phyloP scores from a whole-genome alignment of 768 basidiomycete species.

The Russula dissimulans region DNA sequence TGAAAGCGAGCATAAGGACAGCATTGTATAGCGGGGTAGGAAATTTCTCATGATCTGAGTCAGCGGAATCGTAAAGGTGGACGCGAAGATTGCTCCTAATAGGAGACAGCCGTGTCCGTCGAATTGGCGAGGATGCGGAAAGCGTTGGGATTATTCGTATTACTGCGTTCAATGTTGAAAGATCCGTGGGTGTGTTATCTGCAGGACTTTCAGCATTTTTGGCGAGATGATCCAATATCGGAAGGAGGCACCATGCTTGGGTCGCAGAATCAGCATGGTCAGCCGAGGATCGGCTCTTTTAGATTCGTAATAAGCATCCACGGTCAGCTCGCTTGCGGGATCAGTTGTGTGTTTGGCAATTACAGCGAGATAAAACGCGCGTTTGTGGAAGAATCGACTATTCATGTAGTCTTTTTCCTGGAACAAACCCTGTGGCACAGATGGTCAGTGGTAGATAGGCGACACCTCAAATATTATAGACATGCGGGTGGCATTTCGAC shows the following conservation, averaged over 20 bases:
- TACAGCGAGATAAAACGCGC: slow-evolving; percentile 79
- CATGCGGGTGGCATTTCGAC: slow-evolving; percentile 79
- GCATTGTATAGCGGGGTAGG: slow-evolving; percentile 80
- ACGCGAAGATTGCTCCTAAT: slow-evolving; percentile 58
- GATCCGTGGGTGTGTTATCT: slow-evolving; percentile 49
- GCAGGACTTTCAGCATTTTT: neutral
- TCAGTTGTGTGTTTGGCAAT: slow-evolving; percentile 54
- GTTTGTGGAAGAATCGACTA: slow-evolving; percentile 84
- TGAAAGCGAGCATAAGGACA: slow-evolving; percentile 46
- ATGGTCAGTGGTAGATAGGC: neutral
- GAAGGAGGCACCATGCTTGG: slow-evolving; percentile 38
- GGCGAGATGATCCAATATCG: neutral
- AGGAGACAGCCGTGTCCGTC: slow-evolving; percentile 62
- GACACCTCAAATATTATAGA: neutral
- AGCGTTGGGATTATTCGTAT: slow-evolving; percentile 70
- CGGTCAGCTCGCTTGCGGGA: slow-evolving; percentile 37
- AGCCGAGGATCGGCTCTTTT: slow-evolving; percentile 51
- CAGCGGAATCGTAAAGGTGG: slow-evolving; percentile 24
- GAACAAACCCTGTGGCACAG: slow-evolving; percentile 52
- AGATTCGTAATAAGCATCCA: slow-evolving; percentile 56
- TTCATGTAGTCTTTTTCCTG: slow-evolving; percentile 94
- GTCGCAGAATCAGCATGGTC: slow-evolving; percentile 53
- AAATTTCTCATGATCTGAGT: slow-evolving; percentile 23
- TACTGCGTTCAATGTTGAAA: slow-evolving; percentile 58
- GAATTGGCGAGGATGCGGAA: slow-evolving; percentile 50